Base-by-base conservation (phyloP, 1,284 basidiomycete genomes). In the Albatrellus sp. region DNA sequence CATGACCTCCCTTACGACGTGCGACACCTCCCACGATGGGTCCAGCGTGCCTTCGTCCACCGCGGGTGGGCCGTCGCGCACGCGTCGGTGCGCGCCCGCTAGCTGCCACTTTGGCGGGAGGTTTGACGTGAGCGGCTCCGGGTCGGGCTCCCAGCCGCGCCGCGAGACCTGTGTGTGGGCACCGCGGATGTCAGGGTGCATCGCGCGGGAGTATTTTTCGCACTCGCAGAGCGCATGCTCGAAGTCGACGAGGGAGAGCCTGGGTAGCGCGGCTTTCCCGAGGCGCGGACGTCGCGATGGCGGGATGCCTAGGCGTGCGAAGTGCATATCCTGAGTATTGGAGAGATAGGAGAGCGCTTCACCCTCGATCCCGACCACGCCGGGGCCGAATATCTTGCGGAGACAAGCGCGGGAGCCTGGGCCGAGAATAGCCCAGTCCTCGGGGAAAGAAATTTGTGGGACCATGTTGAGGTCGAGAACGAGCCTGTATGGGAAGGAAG, bases 211-310 rank as follows among this genome's bases (percentile, higher is more conserved):
- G 54, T 69, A 69, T 53, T 69, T 66, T 50, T 64, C 62, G 52
- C 59, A 63, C 50, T 70, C 68, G 55, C 68, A 70, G 4, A 70
- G 57, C 14, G 65, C 55, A 54, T 70, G 68, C 55, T 70, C 68
- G 51, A 69, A 60, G 52, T 70, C 68, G 47, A 68, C 64, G 48
- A 65, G 56, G 28, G 57, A 57, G 29, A 66, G 50, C 12, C 55
- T 55, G 2, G 46, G 49, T 4, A 49, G 48, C 12, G 40, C 49
- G 52, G 30, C 42, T 46, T 14, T 48, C 39, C 33, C 45, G 16
- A 66, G 51, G 38, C 55, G 48, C 17, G 64, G 64, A 34, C 60
- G 50, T 42, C 55, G 48, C 19, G 48, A 24, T 5, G 48, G 49
- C 34, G 54, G 49, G 28, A 66, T 56, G 17, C 61, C 59, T 28